phyloP scores from a whole-genome alignment of 768 basidiomycete genomes.

The Phaeotremella skinneri region DNA sequence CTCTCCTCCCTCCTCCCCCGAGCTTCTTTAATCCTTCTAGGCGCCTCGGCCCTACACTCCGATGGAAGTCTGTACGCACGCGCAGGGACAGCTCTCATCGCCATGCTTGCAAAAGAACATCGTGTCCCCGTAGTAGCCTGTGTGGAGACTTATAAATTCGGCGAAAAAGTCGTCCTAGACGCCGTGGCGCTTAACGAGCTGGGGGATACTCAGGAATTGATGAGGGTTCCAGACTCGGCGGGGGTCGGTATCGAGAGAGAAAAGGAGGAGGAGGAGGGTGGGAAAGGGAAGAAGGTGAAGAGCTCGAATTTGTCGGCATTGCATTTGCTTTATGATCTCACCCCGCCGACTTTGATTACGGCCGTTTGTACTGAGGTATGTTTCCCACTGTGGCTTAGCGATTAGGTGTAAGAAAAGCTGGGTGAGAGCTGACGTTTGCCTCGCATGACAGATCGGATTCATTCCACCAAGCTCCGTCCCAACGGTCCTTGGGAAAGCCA shows the following conservation, averaged over 20 bases:
- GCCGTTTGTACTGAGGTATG: conserved; percentile 88
- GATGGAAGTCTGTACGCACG: conserved; percentile 92
- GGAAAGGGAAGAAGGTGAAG: no score
- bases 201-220: conserved; percentile 56
- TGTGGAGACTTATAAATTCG: conserved; percentile 98
- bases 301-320: conserved; percentile 73
- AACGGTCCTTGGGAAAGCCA: conserved; percentile 47
- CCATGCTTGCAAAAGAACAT: conserved; percentile 89
- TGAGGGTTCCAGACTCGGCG: conserved; percentile 15
- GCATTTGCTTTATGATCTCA: conserved; percentile 89
- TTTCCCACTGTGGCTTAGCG: not conserved
- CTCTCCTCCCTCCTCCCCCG: conserved; percentile 61
- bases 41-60: conserved; percentile 89
- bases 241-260: conserved; percentile 1
- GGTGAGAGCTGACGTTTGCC: not conserved
- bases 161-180: conserved; percentile 86
- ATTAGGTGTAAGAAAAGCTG: not conserved
- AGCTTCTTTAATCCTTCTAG: conserved; percentile 79
- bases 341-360: conserved; percentile 85
- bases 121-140: conserved; percentile 92
- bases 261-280: not conserved
- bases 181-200: conserved; percentile 95
- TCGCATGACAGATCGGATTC: conserved; percentile 61
- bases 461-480: conserved; percentile 85
- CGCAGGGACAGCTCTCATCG: conserved; percentile 91